Percentiles rank a stretch among this genome's conserved stretches.
Evolutionary conservation across 192 early-diverging fungal genomes (phyloP).

Genomic region (Coemansia sp.): DNA sequence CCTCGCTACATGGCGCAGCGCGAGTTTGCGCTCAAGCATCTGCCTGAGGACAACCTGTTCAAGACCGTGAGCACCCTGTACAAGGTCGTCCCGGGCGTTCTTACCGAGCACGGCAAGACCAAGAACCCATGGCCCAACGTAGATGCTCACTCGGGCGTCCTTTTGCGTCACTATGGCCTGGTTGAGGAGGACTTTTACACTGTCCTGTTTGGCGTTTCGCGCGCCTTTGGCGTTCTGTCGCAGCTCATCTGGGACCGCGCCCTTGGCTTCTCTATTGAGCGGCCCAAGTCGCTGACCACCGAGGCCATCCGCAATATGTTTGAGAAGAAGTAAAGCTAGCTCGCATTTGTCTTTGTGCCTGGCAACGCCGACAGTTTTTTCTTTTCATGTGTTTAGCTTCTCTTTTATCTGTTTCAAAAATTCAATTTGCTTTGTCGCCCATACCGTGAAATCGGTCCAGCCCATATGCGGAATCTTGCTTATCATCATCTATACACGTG

Average conservation of each 20-base stretch:
- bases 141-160: conserved; percentile 97
- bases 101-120: conserved; percentile 99
- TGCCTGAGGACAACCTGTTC: conserved; percentile 95
- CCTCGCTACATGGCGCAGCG: conserved; percentile 98
- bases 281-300: conserved; percentile 88
- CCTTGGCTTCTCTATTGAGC: conserved; percentile 90
- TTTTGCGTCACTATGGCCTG: conserved; percentile 94
- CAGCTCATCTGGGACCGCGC: conserved; percentile 98
- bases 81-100: conserved; percentile 93
- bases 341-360: neutral
- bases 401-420: conserved; percentile 3
- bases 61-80: conserved; percentile 94
- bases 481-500: conserved; percentile 1
- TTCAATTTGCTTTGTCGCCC: neutral
- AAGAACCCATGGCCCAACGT: conserved; percentile 99
- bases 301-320: conserved; percentile 86
- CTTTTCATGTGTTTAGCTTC: conserved; percentile 1
- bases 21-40: conserved; percentile 97
- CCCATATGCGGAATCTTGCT: neutral
- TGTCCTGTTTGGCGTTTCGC: conserved; percentile 98
- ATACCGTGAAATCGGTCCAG: too few species aligned
- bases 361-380: neutral
- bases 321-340: conserved; percentile 39
- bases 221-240: conserved; percentile 91
- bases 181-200: conserved; percentile 99